A percentile compares a stretch with the other conserved stretches of the same genome.
Conservation (phyloP, 1,284 basidiomycete species). For the Puccinia novopanici region DNA sequence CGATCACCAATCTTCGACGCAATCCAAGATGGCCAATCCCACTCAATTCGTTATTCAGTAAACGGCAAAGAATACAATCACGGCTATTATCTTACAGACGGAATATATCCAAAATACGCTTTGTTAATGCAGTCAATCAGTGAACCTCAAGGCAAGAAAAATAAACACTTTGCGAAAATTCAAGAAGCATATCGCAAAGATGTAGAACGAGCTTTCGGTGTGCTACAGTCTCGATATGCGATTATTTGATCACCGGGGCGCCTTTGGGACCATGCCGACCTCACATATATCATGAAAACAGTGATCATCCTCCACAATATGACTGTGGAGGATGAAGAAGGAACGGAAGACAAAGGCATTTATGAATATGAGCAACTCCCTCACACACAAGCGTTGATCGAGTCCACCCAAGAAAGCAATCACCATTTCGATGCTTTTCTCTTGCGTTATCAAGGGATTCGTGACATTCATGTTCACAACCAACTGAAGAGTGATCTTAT, state of each 20-base stretch:
- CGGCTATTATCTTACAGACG: slow-evolving; percentile 6
- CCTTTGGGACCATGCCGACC: neutral
- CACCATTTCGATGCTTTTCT: neutral
- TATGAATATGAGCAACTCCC: neutral
- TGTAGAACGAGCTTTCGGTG: slow-evolving; percentile 23
- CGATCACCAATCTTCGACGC: neutral
- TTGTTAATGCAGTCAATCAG: neutral
- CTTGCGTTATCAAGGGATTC: neutral
- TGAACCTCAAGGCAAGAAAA: slow-evolving; percentile 2
- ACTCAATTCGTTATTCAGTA: neutral
- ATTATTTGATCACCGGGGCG: neutral
- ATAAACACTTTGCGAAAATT: neutral
- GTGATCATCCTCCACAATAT: too few species aligned
- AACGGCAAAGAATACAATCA: neutral
- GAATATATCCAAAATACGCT: neutral
- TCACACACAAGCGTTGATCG: neutral
- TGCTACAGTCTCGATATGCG: neutral
- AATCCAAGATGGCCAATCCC: neutral
- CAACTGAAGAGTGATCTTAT: neutral
- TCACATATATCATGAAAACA: too few species aligned
- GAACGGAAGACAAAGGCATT: neutral
- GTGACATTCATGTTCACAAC: neutral
- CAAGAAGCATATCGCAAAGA: slow-evolving; percentile 9
- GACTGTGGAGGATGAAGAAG: too few species aligned
- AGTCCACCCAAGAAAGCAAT: neutral